Percentiles rank a stretch among this genome's conserved stretches.
phyloP scores from a whole-genome alignment of 805 yeast species.

The Komagataella kurtzmanii region DNA sequence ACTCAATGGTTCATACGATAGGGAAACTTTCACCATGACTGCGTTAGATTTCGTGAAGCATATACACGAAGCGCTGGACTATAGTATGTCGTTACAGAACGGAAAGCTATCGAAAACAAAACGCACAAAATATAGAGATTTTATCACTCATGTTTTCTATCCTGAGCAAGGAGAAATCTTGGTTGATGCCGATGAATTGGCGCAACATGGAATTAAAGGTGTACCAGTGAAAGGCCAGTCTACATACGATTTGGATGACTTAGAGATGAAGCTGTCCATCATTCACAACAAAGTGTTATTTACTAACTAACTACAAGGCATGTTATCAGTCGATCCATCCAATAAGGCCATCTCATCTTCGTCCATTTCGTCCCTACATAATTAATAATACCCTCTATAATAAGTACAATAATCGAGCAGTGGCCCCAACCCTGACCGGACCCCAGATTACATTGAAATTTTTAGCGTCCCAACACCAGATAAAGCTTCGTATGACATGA shows the following conservation, averaged over 20 bases:
- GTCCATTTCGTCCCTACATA: too few species aligned
- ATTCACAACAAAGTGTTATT: neutral
- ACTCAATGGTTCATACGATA: conserved; percentile 61
- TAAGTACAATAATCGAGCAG: neutral
- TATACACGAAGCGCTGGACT: conserved; percentile 39
- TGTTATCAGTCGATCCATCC: neutral
- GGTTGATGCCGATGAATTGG: neutral
- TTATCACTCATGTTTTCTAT: neutral
- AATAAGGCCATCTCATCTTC: too few species aligned
- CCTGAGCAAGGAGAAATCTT: neutral
- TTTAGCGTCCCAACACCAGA: neutral
- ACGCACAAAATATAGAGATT: neutral
- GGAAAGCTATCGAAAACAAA: neutral
- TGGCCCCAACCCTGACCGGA: neutral
- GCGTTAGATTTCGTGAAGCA: conserved; percentile 46
- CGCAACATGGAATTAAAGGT: neutral
- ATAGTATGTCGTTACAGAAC: conserved; percentile 24
- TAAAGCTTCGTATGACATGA: neutral
- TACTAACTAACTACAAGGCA: neutral
- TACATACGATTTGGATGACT: neutral
- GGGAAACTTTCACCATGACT: conserved; percentile 64
- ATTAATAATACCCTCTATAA: too few species aligned
- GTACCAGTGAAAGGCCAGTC: neutral
- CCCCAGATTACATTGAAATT: neutral
- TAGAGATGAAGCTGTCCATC: neutral